Conservation (phyloP, 306 rosid genomes). For the Arachis stenosperma region DNA sequence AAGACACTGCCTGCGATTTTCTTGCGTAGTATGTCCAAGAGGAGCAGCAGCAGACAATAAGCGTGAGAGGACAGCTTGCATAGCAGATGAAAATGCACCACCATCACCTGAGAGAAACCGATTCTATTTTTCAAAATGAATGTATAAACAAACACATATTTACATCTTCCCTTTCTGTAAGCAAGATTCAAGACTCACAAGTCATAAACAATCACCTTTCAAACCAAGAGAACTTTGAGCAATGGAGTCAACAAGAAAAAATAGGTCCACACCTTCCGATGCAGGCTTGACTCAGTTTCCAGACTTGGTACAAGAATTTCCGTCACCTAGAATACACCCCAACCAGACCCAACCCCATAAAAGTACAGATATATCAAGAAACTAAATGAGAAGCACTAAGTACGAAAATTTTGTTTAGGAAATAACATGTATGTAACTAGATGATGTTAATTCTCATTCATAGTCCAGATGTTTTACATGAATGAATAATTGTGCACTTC, state of each 20-base stretch:
- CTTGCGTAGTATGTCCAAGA: slow-evolving; percentile 68
- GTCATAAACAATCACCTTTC: slow-evolving; percentile 60
- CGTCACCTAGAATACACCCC: slow-evolving; percentile 59
- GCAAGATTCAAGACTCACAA: slow-evolving; percentile 26
- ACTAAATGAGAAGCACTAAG: no score
- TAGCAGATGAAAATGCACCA: slow-evolving; percentile 65
- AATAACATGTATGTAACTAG: not conserved
- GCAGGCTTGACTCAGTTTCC: slow-evolving; percentile 77
- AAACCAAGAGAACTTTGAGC: slow-evolving; percentile 71
- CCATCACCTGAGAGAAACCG: slow-evolving; percentile 61
- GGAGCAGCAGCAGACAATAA: slow-evolving; percentile 93
- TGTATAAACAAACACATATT: slow-evolving; percentile 13
- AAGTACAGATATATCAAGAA: no score
- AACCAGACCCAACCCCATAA: no score
- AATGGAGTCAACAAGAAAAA: slow-evolving; percentile 91
- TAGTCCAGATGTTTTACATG: slow-evolving; percentile 1
- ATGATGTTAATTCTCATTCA: slow-evolving; percentile 20
- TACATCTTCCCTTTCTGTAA: slow-evolving; percentile 15
- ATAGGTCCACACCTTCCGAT: slow-evolving; percentile 73
- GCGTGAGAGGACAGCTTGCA: slow-evolving; percentile 75
- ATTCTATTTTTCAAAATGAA: slow-evolving; percentile 14
- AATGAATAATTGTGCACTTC: slow-evolving; percentile 4
- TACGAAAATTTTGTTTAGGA: slow-evolving; percentile 3
- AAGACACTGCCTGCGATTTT: slow-evolving; percentile 93
- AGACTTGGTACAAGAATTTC: slow-evolving; percentile 69